Conservation (phyloP, 129 eudicot species). For the Flaveria ramosissima region DNA sequence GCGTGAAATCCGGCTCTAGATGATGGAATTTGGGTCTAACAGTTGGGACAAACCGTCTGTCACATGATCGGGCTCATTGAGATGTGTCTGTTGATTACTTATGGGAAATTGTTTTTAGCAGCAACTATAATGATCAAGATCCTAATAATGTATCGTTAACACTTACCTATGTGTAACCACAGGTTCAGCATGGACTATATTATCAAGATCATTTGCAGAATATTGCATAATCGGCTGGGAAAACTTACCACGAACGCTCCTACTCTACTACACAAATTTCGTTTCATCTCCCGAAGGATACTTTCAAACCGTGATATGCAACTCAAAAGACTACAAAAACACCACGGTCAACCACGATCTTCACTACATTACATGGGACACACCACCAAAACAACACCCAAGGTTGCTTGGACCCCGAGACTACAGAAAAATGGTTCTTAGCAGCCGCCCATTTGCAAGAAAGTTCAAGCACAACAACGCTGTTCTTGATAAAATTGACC, state of each 20-base stretch:
- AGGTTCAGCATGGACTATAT: slow-evolving; percentile 96
- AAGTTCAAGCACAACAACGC: slow-evolving; percentile 77
- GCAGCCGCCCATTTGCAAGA: slow-evolving; percentile 87
- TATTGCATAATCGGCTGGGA: slow-evolving; percentile 85
- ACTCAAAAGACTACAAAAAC: slow-evolving; percentile 74
- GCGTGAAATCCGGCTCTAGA: background rate
- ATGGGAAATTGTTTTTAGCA: background rate
- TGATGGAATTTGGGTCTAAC: background rate
- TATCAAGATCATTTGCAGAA: slow-evolving; percentile 87
- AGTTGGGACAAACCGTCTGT: background rate
- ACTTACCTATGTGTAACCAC: slow-evolving; percentile 11
- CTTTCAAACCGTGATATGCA: slow-evolving; percentile 89
- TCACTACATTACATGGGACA: slow-evolving; percentile 95
- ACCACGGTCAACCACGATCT: slow-evolving; percentile 86
- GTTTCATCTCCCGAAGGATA: slow-evolving; percentile 95
- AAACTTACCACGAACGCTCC: slow-evolving; percentile 87
- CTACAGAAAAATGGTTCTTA: slow-evolving; percentile 67
- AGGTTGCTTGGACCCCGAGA: slow-evolving; percentile 72
- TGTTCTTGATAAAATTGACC: slow-evolving; percentile 77
- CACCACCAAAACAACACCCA: slow-evolving; percentile 95
- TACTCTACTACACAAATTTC: slow-evolving; percentile 91
- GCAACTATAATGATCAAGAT: slow-evolving; percentile 3
- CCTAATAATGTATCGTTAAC: background rate
- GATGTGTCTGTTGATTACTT: background rate
- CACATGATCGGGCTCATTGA: background rate